These are phyloP conservation scores for Podospora sp. DNA, from an alignment of 495 filamentous ascomycete species.

Conservation along the genomic window DNA sequence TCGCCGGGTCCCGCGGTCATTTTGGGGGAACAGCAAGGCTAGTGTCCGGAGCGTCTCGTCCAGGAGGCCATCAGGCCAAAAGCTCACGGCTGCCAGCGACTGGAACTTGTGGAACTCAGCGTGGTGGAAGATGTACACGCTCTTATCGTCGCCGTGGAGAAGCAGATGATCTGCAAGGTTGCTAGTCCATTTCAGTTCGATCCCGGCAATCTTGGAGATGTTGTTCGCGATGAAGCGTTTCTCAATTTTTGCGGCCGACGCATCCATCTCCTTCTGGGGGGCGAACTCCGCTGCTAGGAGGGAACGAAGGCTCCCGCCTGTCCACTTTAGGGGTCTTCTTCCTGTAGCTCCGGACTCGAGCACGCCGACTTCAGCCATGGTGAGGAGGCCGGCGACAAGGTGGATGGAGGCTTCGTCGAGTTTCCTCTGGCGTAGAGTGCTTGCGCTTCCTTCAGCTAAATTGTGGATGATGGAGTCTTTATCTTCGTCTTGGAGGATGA, in stretches of 20 bases:
- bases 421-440: background rate
- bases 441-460: background rate
- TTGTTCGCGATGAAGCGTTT: slow-evolving; percentile 22
- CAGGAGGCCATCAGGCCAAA: slow-evolving; percentile 38
- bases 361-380: slow-evolving; percentile 11
- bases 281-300: slow-evolving; percentile 10
- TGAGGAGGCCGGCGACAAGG: slow-evolving; percentile 5
- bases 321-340: slow-evolving; percentile 3
- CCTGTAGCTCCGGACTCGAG: slow-evolving; percentile 3
- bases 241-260: slow-evolving; percentile 9
- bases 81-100: background rate
- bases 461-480: background rate
- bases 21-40: slow-evolving; percentile 47
- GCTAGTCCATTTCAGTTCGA: slow-evolving; percentile 42
- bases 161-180: slow-evolving; percentile 48
- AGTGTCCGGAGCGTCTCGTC: slow-evolving; percentile 51
- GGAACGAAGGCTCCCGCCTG: background rate
- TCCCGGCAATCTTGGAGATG: slow-evolving; percentile 35
- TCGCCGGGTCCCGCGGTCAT: slow-evolving; percentile 25
- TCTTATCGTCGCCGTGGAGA: slow-evolving; percentile 40
- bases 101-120: slow-evolving; percentile 38
- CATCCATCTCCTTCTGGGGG: background rate
- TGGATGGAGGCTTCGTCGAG: background rate
- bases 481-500: background rate
- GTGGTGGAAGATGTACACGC: slow-evolving; percentile 47